Percentiles rank a stretch among this genome's conserved stretches.
phyloP scores from a whole-genome alignment of 2,329 filamentous ascomycete genomes.

The Diaporthe vexans region DNA sequence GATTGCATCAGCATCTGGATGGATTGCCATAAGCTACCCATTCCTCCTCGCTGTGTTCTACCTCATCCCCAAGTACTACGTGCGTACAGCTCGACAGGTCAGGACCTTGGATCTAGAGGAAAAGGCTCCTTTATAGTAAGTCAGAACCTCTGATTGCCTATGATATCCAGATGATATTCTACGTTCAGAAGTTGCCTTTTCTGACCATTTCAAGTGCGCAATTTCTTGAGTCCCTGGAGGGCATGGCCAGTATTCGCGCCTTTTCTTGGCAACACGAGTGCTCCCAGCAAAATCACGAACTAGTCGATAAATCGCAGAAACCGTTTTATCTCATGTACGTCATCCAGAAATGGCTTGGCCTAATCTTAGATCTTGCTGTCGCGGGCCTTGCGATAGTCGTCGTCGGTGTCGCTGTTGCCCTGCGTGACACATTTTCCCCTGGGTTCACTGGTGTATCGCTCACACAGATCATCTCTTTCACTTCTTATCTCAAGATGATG shows the following conservation, averaged over 20 bases:
- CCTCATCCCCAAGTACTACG: too few relatives aligned
- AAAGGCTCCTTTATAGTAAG: too few relatives aligned
- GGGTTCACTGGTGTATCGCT: conserved; percentile 55
- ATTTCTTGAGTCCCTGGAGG: conserved; percentile 45
- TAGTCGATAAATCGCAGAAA: conserved; percentile 63
- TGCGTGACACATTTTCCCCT: conserved; percentile 49
- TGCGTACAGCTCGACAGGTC: too few relatives aligned
- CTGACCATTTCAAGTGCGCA: too few relatives aligned
- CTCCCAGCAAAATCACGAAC: conserved; percentile 52
- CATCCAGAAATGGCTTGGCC: conserved; percentile 66
- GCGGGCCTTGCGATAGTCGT: conserved; percentile 61
- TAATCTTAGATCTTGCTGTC: conserved; percentile 66
- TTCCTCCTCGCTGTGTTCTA: too few relatives aligned
- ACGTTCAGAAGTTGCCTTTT: too few relatives aligned
- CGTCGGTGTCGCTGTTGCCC: conserved; percentile 57
- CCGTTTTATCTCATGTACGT: conserved; percentile 66
- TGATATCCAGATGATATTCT: too few relatives aligned
- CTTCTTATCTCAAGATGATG: conserved; percentile 45
- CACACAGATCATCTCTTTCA: conserved; percentile 50
- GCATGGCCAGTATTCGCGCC: conserved; percentile 59
- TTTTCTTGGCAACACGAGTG: conserved; percentile 57
- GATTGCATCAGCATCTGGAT: too few relatives aligned
- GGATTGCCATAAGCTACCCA: too few relatives aligned
- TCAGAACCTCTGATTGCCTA: too few relatives aligned
- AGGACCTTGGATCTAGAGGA: too few relatives aligned